These are phyloP conservation scores for Phialophora expanda DNA, from an alignment of 2,329 filamentous ascomycete genomes.

Conservation along the genomic window DNA sequence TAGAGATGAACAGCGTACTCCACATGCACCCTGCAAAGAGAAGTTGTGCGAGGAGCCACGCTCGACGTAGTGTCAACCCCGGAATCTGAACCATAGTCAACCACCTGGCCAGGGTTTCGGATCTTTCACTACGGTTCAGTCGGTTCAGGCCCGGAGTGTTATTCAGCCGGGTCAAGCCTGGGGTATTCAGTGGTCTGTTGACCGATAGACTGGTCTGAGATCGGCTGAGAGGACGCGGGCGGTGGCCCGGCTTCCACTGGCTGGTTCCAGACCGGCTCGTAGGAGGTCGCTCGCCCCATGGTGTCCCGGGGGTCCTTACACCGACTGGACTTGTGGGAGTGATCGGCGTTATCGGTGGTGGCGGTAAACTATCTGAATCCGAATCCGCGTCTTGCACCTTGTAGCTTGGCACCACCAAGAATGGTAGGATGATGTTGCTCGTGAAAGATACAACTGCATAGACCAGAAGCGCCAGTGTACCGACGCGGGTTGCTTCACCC, in stretches of 20 bases:
- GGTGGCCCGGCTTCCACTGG: conserved; percentile 7
- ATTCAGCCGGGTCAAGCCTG: neutral
- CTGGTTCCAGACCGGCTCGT: conserved; percentile 1
- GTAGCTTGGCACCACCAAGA: conserved; percentile 84
- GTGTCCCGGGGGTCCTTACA: conserved; percentile 26
- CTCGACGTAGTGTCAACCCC: conserved; percentile 81
- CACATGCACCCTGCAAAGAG: conserved; percentile 83
- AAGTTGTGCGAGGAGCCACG: conserved; percentile 85
- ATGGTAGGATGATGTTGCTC: conserved; percentile 81
- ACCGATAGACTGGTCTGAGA: conserved; percentile 34
- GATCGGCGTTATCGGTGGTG: conserved; percentile 17
- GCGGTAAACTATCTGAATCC: conserved; percentile 17
- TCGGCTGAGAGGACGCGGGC: conserved; percentile 13
- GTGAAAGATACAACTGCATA: conserved; percentile 84
- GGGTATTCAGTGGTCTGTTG: conserved; percentile 11
- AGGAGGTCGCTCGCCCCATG: conserved; percentile 20
- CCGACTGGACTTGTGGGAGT: conserved; percentile 22
- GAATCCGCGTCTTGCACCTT: conserved; percentile 30
- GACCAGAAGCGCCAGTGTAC: conserved; percentile 85
- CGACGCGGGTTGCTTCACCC: conserved; percentile 82
- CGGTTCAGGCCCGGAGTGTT: neutral
- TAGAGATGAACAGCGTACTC: conserved; percentile 75
- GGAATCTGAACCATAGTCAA: conserved; percentile 74
- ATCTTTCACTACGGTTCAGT: conserved; percentile 41
- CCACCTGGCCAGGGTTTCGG: neutral